A percentile compares a stretch with the other conserved stretches of the same genome.
phyloP scores from a whole-genome alignment of 2,329 filamentous ascomycete species.

The Scopulariopsis brevicaulis region DNA sequence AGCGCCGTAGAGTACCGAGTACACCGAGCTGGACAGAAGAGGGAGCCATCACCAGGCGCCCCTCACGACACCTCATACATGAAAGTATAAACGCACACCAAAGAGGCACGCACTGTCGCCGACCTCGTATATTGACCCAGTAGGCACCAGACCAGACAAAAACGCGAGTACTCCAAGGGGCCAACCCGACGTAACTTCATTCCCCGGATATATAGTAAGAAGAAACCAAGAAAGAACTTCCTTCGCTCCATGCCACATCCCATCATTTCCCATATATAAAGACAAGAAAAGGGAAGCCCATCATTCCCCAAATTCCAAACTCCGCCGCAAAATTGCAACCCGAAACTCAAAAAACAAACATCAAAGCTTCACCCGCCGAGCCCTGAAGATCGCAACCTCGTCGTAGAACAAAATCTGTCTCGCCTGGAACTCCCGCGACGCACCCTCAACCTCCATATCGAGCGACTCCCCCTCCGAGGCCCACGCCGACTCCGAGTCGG shows the following conservation, averaged over 20 bases:
- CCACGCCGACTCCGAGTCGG: conserved; percentile 10
- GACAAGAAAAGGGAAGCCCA: too few relatives aligned
- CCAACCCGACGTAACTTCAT: too few relatives aligned
- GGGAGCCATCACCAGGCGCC: too few relatives aligned
- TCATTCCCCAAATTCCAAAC: neutral
- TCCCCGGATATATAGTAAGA: too few relatives aligned
- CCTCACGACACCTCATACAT: too few relatives aligned
- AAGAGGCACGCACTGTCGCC: too few relatives aligned
- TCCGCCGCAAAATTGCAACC: neutral
- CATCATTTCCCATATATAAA: neutral
- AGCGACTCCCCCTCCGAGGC: conserved; percentile 36
- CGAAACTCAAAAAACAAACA: neutral
- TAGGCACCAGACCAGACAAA: too few relatives aligned
- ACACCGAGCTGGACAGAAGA: too few relatives aligned
- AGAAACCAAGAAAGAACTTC: neutral
- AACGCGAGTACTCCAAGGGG: too few relatives aligned
- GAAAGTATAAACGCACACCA: too few relatives aligned
- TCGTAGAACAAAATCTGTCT: conserved; percentile 78
- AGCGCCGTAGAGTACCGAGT: too few relatives aligned
- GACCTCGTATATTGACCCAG: too few relatives aligned
- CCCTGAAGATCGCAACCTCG: conserved; percentile 71
- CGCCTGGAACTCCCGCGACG: conserved; percentile 43
- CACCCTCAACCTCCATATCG: conserved; percentile 25
- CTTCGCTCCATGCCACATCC: neutral
- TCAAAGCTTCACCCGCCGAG: conserved; percentile 47